phyloP scores from a whole-genome alignment of 2,329 filamentous ascomycete species.

The Sclerotinia borealis region DNA sequence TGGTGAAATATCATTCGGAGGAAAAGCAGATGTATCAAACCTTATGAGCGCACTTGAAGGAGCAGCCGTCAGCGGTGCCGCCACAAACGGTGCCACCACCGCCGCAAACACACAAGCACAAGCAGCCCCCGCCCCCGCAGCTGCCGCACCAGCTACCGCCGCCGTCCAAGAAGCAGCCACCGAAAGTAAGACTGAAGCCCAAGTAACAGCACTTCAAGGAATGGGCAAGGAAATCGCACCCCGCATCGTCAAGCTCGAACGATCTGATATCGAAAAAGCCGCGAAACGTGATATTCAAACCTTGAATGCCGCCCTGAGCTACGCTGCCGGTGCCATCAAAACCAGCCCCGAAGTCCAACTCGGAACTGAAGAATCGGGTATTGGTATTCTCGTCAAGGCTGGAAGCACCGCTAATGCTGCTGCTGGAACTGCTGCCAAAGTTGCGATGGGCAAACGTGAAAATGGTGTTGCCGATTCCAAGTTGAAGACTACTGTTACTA shows the following conservation, averaged over 20 bases:
- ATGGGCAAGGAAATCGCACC: conserved; percentile 14
- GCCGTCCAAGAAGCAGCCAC: conserved; percentile 6
- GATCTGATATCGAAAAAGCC: conserved; percentile 1
- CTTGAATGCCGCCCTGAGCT: conserved; percentile 43
- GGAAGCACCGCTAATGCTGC: background rate
- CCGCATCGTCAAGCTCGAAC: conserved; percentile 5
- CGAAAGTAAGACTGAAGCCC: conserved; percentile 13
- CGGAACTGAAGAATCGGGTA: conserved; percentile 38
- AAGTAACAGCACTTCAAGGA: conserved; percentile 9
- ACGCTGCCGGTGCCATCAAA: conserved; percentile 41
- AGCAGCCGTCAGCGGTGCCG: background rate
- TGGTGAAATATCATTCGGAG: conserved; percentile 13
- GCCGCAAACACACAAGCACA: background rate
- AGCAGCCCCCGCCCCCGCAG: background rate
- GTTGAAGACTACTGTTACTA: conserved; percentile 30
- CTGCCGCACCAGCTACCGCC: conserved; percentile 5
- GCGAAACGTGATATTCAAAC: conserved; percentile 42
- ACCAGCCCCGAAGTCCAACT: conserved; percentile 44
- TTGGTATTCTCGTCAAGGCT: conserved; percentile 8
- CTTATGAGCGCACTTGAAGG: conserved; percentile 9
- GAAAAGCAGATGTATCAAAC: conserved; percentile 10
- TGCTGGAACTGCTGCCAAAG: background rate
- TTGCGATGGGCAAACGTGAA: conserved; percentile 11
- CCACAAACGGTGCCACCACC: background rate
- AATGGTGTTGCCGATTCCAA: conserved; percentile 14